Evolutionary conservation across 176 grass and related monocot genomes (phyloP), one percentile per base, ranked within the genome.

Genomic region (Thinopyrum elongatum): DNA sequence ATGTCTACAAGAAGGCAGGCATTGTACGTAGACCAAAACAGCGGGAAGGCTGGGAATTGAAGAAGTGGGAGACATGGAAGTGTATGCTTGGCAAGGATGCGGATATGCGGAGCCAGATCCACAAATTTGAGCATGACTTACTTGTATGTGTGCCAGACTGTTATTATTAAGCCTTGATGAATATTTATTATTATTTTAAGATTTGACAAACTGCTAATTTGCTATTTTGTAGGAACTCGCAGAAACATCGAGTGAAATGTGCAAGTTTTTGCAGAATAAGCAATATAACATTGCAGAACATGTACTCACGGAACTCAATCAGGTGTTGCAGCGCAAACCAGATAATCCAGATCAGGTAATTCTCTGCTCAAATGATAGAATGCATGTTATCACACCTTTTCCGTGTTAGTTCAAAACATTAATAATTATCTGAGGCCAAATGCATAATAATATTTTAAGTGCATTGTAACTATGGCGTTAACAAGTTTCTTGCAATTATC

Each of bases 1-100:
- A 89, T 79, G 39, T 27, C 17, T 89, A 73, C 41, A 77, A 26
- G n/a, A 79, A 63, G 51, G 76, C 67, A 57, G 57, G 22, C 17
- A 17, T 72, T 16, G 81, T 88, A 8, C 55, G 7, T 49, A 84
- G 53, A 10, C 64, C 87, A 35, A 88, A 36, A 23, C 53, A 10
- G 31, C 14, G 2, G 17, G 15, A n/a, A 11, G 72, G 21, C 1
- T 83, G 80, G 86, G 3, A 83, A 78, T 83, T 77, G 36, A 77
- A 67, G 25, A 81, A 83, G 27, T 88, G 80, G 75, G 39, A 82
- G 62, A 4, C 2, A 0, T 88, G 80, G 80, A 35, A 30, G 38
- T 0, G 33, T 51, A 2, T 23, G 11, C 31, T 42, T 28, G 2
- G 3, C 27, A 7, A 22, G 3, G 15, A 26, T 26, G 62, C 77